Evolutionary conservation across 1,139 yeast species (phyloP), one percentile per base, ranked within the genome.

Genomic region (Insectozyma bohioensis): DNA sequence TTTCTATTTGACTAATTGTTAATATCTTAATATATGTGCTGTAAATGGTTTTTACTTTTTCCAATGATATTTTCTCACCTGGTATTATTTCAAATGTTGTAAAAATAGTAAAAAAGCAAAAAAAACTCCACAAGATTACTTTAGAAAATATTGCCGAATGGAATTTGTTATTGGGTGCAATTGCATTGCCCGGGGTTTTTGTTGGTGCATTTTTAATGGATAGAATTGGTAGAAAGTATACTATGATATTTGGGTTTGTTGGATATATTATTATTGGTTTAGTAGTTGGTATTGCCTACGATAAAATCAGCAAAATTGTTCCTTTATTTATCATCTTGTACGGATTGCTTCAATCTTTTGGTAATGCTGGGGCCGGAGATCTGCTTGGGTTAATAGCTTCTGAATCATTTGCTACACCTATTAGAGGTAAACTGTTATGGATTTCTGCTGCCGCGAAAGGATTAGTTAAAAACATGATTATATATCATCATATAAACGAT

Each of bases 301-400:
- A 62, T 9, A 63, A 61, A 46, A 54, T 72, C 33, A 53, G 55
- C 29, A 56, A 59, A 15, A 68, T 67, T 34, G 61, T 69, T 10
- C 63, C 69, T 2, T 54, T 67, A 30, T 70, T 72, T 43, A 62
- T 72, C 37, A 58, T 72, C 12, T 62, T 72, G 37, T 72, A 69
- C 43, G 78, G 76, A 20, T 10, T 20, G 10, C 22, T 20, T 6
- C 5, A 6, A 20, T 20, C 20, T 19, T 47, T 54, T 33, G 88
- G 88, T 47, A 82, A 82, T 55, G 62, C 81, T 46, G 92, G 94
- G 3, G 92, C 92, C 3, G 92, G 92, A 44, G 73, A 82, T 51
- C 75, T 75, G 67, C 63, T 83, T 70, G 92, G 92, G 7, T 66
- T 84, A 36, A 62, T 75, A 4, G 72, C 86, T 8, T 73, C 84